A percentile compares a stretch with the other conserved stretches of the same genome.
phyloP scores from a whole-genome alignment of 2,329 filamentous ascomycete genomes.

The Cladophialophora immunda region DNA sequence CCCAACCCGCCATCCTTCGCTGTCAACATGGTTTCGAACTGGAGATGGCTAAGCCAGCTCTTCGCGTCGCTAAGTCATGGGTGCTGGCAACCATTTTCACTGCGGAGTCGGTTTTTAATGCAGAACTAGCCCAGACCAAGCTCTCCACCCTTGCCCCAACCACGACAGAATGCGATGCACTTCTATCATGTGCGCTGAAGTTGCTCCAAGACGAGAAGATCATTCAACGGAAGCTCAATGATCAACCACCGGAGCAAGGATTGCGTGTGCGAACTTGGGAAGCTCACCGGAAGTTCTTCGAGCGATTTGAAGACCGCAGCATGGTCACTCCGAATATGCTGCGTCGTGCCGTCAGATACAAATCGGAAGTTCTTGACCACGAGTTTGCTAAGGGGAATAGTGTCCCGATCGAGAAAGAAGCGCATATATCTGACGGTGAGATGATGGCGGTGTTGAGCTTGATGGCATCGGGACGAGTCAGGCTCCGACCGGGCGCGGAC shows the following conservation, averaged over 20 bases:
- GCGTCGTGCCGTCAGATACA: constrained; percentile 53
- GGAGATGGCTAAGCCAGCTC: constrained; percentile 15
- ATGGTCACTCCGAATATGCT: constrained; percentile 52
- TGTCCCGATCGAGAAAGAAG: constrained; percentile 42
- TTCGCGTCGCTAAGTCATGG: constrained; percentile 54
- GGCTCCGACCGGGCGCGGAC: constrained; percentile 48
- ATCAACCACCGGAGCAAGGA: constrained; percentile 51
- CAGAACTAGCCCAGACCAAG: constrained; percentile 47
- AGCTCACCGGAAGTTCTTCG: constrained; percentile 45
- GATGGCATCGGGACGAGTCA: constrained; percentile 46
- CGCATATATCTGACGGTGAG: constrained; percentile 40
- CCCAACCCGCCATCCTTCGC: constrained; percentile 9
- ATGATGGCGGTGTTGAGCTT: constrained; percentile 43
- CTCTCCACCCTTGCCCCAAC: constrained; percentile 37
- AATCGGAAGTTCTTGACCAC: constrained; percentile 52
- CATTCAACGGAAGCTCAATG: constrained; percentile 33
- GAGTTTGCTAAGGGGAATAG: constrained; percentile 43
- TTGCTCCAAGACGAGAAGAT: constrained; percentile 46
- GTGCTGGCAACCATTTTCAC: constrained; percentile 58
- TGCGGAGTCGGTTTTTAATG: constrained; percentile 51
- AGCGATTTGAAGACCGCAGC: constrained; percentile 54
- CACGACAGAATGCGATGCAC: constrained; percentile 38
- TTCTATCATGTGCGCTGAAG: constrained; percentile 52
- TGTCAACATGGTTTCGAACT: constrained; percentile 19
- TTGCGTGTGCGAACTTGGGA: constrained; percentile 29